A percentile compares a stretch with the other conserved stretches of the same genome.
phyloP scores from a whole-genome alignment of 805 yeast genomes.

The Spathaspora passalidarum region DNA sequence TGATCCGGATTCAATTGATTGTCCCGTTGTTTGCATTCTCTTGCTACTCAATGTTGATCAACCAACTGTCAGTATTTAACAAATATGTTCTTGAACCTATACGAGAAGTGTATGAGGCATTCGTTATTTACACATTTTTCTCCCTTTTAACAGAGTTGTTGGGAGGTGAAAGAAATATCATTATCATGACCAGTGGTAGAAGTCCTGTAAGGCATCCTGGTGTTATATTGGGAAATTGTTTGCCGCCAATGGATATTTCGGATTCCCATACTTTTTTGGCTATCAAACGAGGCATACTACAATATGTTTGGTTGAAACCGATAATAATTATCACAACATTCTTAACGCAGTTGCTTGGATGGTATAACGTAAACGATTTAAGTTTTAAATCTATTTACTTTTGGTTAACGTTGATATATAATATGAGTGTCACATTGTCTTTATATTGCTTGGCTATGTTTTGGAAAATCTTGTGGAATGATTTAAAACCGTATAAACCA shows the following conservation, averaged over 20 bases:
- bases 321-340: conserved; percentile 59
- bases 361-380: conserved; percentile 51
- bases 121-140: conserved; percentile 91
- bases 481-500: conserved; percentile 77
- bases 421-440: conserved; percentile 75
- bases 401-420: conserved; percentile 70
- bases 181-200: conserved; percentile 67
- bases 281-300: conserved; percentile 83
- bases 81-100: conserved; percentile 61
- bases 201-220: conserved; percentile 69
- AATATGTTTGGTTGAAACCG: conserved; percentile 95
- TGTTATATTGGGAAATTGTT: conserved; percentile 16
- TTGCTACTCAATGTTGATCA: conserved; percentile 56
- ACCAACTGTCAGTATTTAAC: conserved; percentile 40
- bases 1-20: conserved; percentile 76
- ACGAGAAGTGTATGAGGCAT: conserved; percentile 91
- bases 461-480: conserved; percentile 86
- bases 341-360: conserved; percentile 44
- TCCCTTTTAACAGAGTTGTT: conserved; percentile 75
- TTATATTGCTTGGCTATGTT: conserved; percentile 83
- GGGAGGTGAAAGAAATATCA: conserved; percentile 89
- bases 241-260: conserved; percentile 70
- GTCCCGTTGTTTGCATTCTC: conserved; percentile 78
- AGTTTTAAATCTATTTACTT: conserved; percentile 50
- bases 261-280: conserved; percentile 77